Conservation (phyloP, 176 grass and related monocot species). For the Avena atlantica region DNA sequence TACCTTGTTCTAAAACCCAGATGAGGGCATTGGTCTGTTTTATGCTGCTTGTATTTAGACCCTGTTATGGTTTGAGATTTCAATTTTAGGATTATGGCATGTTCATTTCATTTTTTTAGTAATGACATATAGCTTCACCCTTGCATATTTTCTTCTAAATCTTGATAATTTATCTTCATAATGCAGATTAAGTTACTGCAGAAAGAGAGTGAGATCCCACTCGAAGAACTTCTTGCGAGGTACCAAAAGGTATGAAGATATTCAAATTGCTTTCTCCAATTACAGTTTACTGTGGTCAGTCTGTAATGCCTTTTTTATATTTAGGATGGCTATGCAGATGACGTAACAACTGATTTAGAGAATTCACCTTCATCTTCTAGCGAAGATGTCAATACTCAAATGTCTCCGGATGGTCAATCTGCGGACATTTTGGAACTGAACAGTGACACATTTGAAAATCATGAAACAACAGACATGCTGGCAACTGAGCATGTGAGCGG, state of each 20-base stretch:
- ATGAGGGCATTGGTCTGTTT: not conserved
- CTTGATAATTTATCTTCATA: conserved; percentile 36
- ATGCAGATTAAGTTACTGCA: conserved; percentile 88
- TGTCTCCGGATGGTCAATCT: conserved; percentile 44
- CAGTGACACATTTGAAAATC: conserved; percentile 43
- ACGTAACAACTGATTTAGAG: conserved; percentile 59
- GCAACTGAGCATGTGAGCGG: conserved; percentile 27
- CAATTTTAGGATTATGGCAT: not conserved
- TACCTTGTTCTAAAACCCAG: conserved; percentile 3
- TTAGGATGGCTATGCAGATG: conserved; percentile 86
- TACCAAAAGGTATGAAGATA: conserved; percentile 76
- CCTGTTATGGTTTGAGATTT: conserved; percentile 16
- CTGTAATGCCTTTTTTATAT: conserved; percentile 55
- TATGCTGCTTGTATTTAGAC: not conserved
- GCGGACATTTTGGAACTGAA: conserved; percentile 48
- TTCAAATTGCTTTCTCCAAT: conserved; percentile 38
- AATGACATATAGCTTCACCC: conserved; percentile 3
- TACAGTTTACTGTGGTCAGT: conserved; percentile 14
- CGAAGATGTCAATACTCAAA: conserved; percentile 53
- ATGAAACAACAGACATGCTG: conserved; percentile 29
- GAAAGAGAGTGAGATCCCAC: conserved; percentile 87
- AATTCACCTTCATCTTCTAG: conserved; percentile 57
- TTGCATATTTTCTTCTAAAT: conserved; percentile 31
- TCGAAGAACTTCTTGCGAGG: conserved; percentile 90
- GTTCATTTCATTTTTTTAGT: not conserved